Evolutionary conservation across 257 asterid genomes (phyloP).

Genomic region (Datura wrightii): DNA sequence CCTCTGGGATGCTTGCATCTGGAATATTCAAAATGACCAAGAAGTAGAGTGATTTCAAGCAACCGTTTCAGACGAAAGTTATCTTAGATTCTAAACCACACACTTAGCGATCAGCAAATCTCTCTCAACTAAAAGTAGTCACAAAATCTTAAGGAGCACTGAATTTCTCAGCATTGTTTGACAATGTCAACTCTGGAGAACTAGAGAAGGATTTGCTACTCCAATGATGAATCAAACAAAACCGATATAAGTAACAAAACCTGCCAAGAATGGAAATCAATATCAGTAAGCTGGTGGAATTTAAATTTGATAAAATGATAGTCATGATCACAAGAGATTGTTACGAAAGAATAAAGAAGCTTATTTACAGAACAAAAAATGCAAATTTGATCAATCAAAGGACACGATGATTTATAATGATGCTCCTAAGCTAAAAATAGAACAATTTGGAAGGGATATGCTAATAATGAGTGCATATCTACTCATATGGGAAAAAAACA

Average conservation of each 20-base stretch:
- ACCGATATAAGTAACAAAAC: background rate
- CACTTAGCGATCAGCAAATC: background rate
- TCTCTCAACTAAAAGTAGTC: background rate
- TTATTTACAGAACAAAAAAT: background rate
- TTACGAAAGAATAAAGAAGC: background rate
- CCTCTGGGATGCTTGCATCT: slow-evolving; percentile 73
- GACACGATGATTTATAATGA: background rate
- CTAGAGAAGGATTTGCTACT: background rate
- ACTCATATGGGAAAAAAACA: background rate
- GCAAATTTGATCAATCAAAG: background rate
- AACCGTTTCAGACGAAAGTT: background rate
- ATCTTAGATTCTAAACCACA: background rate
- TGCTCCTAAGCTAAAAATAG: background rate
- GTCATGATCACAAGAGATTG: background rate
- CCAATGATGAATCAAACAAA: too few relatives aligned
- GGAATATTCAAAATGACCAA: slow-evolving; percentile 20
- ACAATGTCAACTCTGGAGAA: slow-evolving; percentile 8
- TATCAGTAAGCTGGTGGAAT: background rate
- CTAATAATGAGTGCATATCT: background rate
- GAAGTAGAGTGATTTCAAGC: background rate
- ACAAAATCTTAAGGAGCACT: background rate
- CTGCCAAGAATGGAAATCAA: background rate
- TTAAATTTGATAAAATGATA: background rate
- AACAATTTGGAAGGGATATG: background rate
- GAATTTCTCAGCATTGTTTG: background rate